phyloP scores from a whole-genome alignment of 257 asterid genomes.

The Solanum chiquidenum region DNA sequence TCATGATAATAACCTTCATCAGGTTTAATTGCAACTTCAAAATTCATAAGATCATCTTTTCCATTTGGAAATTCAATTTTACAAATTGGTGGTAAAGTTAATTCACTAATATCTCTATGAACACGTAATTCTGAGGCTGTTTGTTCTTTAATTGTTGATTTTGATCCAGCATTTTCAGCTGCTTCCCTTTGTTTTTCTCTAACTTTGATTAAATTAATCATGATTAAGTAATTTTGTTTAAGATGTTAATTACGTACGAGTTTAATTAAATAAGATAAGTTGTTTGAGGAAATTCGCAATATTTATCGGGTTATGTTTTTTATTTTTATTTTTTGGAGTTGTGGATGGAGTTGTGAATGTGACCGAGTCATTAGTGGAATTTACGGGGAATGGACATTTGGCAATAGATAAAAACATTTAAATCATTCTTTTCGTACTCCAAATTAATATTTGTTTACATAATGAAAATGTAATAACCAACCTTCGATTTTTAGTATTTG shows the following conservation, averaged over 20 bases:
- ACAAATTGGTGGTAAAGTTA: constrained; percentile 68
- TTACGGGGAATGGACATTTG: not conserved
- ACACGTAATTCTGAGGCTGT: not conserved
- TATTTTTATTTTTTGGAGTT: not conserved
- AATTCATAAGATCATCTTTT: constrained; percentile 88
- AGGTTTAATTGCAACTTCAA: constrained; percentile 77
- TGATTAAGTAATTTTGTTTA: not conserved
- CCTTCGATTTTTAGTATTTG: not conserved
- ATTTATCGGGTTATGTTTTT: not conserved
- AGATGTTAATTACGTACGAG: not conserved
- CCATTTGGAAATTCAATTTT: constrained; percentile 76
- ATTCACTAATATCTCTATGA: constrained; percentile 60
- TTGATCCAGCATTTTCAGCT: not conserved
- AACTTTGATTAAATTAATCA: not conserved
- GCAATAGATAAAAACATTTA: not conserved
- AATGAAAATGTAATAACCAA: not conserved
- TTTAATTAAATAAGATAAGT: not conserved
- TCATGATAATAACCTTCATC: constrained; percentile 80
- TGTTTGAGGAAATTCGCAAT: not conserved
- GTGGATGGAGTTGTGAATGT: not conserved
- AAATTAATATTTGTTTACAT: not conserved
- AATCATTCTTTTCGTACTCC: too few species aligned
- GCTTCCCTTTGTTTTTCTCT: not conserved
- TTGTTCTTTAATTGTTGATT: not conserved
- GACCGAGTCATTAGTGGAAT: not conserved